phyloP scores from a whole-genome alignment of 176 grass and related monocot species.

The Dendrocalamus sinicus region DNA sequence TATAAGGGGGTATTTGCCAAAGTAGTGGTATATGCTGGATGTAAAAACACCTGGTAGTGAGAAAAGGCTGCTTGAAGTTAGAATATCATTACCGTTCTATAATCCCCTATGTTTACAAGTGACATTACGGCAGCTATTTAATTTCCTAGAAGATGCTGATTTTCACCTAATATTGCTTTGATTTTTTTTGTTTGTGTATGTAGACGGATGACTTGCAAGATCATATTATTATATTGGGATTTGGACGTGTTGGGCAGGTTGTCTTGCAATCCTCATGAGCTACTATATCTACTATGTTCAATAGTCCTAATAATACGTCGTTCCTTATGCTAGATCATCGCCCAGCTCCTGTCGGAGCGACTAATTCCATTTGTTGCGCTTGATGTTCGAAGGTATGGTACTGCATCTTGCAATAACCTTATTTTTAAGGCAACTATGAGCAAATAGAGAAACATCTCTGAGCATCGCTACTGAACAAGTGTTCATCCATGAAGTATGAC shows the following conservation, averaged over 20 bases:
- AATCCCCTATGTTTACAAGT: slow-evolving; percentile 15
- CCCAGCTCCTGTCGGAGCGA: slow-evolving; percentile 93
- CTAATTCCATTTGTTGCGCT: slow-evolving; percentile 98
- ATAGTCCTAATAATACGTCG: slow-evolving; percentile 9
- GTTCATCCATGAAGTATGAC: slow-evolving; percentile 25
- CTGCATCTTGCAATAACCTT: slow-evolving; percentile 35
- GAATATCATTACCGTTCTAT: neutral
- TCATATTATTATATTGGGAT: slow-evolving; percentile 98
- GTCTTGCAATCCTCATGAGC: slow-evolving; percentile 33
- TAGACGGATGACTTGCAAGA: slow-evolving; percentile 99
- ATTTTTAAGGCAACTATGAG: neutral
- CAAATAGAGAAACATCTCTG: slow-evolving; percentile 28
- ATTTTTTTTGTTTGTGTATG: slow-evolving; percentile 50
- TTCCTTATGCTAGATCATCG: slow-evolving; percentile 73
- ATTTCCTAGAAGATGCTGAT: slow-evolving; percentile 35
- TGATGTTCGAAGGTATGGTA: slow-evolving; percentile 85
- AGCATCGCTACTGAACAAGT: neutral
- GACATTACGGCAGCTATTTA: neutral
- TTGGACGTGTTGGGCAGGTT: slow-evolving; percentile 99
- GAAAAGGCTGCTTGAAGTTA: slow-evolving; percentile 18
- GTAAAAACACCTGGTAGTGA: neutral
- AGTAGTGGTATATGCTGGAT: neutral
- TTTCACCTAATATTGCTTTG: slow-evolving; percentile 26
- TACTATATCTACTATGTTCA: slow-evolving; percentile 21
- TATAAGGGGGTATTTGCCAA: neutral